phyloP scores from a whole-genome alignment of 148 eudicot genomes.

The Chenopodium album region DNA sequence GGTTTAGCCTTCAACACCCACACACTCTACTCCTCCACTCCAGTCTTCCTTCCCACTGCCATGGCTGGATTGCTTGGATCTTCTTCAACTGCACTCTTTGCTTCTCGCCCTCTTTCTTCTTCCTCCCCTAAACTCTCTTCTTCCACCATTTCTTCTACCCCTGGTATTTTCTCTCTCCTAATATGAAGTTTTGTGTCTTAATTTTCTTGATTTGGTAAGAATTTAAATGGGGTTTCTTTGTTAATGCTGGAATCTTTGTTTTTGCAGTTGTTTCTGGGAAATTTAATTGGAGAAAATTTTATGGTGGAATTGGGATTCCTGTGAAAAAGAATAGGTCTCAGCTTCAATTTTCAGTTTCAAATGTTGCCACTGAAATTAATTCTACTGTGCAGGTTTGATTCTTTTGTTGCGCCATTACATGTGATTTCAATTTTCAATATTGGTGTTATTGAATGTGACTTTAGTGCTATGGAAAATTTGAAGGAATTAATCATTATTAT shows the following conservation, averaged over 20 bases:
- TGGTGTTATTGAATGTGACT: background rate
- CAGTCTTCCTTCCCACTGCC: background rate
- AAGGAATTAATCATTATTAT: background rate
- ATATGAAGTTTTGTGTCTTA: background rate
- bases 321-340: constrained; percentile 51
- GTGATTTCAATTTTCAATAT: background rate
- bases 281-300: constrained; percentile 54
- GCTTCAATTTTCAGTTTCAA: constrained; percentile 50
- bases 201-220: background rate
- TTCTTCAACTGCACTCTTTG: constrained; percentile 41
- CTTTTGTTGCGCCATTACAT: background rate
- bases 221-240: constrained; percentile 15
- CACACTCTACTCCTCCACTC: background rate
- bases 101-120: constrained; percentile 43
- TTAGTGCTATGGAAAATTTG: background rate
- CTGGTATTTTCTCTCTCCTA: constrained; percentile 33
- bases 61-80: constrained; percentile 61
- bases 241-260: constrained; percentile 8
- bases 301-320: constrained; percentile 60
- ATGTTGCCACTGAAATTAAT: constrained; percentile 71
- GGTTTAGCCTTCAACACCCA: background rate
- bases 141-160: constrained; percentile 21
- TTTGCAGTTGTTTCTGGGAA: constrained; percentile 35
- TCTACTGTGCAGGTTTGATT: constrained; percentile 54
- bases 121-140: constrained; percentile 31